Evolutionary conservation across 768 basidiomycete genomes (phyloP).

Genomic region (Coprinopsis strossmayeri): DNA sequence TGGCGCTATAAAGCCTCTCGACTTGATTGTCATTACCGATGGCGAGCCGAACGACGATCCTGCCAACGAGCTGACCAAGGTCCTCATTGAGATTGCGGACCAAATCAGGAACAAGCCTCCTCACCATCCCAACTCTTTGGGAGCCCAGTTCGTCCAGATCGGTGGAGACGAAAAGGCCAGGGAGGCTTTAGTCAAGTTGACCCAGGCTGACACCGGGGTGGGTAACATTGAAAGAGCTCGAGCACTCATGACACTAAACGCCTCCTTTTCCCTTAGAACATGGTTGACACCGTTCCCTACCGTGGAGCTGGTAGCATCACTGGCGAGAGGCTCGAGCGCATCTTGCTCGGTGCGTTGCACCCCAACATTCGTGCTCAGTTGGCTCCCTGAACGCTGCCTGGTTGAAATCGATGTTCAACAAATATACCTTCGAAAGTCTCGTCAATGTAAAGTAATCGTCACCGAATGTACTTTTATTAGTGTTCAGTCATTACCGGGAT

Average conservation of each 20-base stretch:
- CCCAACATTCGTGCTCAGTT: constrained; percentile 19
- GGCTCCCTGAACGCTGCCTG: neutral
- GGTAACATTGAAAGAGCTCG: neutral
- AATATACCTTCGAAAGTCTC: neutral
- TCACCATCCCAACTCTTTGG: constrained; percentile 28
- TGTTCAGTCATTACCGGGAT: too few relatives aligned
- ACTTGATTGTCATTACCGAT: constrained; percentile 28
- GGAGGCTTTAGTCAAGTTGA: constrained; percentile 3
- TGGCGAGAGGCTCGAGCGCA: constrained; percentile 21
- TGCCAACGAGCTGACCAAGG: constrained; percentile 6
- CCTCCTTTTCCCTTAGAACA: constrained; percentile 23
- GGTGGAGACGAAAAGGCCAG: constrained; percentile 19
- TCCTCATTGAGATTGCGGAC: constrained; percentile 16
- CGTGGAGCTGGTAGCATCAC: constrained; percentile 18
- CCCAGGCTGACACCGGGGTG: neutral
- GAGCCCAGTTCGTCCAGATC: constrained; percentile 29
- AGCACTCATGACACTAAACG: too few relatives aligned
- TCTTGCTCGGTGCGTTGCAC: constrained; percentile 27
- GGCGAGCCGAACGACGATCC: constrained; percentile 19
- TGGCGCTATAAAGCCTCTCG: constrained; percentile 20
- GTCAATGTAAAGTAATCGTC: too few relatives aligned
- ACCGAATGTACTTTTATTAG: too few relatives aligned
- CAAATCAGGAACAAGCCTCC: constrained; percentile 14
- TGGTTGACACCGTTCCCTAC: constrained; percentile 27
- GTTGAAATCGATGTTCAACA: neutral